Base-by-base conservation (phyloP, 306 rosid genomes). In the Rubus idaeus region DNA sequence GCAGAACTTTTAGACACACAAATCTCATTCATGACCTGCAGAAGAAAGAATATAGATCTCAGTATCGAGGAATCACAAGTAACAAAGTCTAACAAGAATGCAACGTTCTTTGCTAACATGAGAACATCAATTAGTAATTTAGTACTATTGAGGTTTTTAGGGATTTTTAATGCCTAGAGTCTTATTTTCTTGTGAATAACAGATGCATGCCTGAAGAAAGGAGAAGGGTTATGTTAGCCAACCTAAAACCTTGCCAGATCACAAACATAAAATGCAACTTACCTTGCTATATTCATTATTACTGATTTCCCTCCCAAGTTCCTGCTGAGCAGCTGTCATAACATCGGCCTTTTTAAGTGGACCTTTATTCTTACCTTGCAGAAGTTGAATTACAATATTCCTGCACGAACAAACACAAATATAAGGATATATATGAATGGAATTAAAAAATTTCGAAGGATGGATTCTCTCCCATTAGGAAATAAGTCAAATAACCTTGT, bases 21-120 rank as follows among this genome's bases (percentile, higher is more conserved):
- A n/a, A 94, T 66, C 23, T 94, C 98, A 68, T 35, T 67, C 89
- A 94, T 85, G 37, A 90, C 96, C 98, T 94, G 96, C 47, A 76
- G 6, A 41, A 30, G 72, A 71, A 10, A 64, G 39, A 53, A 51
- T 13, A 4, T 3, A 42, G 51, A 42, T 66, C 21, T 61, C 42
- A 30, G 44, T 2, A 16, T 62, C 17, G 21, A 16, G 20, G 3
- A 13, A 62, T 62, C 44, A 14, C 2, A 35, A 62, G 68, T 1
- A 58, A 58, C 64, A 56, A 8, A 57, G 30, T 20, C 30, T 55
- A 37, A 73, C 20, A 18, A 16, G 62, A 58, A 35, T n/a, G 23
- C 39, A 65, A 49, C 0, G 5, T 7, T 3, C 16, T 40, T 39
- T 30, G 35, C 35, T 30, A 30, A 30, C 35, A 30, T 30, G 35